Base-by-base conservation (phyloP, 345 rosid species). In the Rhodamnia rubescens region DNA sequence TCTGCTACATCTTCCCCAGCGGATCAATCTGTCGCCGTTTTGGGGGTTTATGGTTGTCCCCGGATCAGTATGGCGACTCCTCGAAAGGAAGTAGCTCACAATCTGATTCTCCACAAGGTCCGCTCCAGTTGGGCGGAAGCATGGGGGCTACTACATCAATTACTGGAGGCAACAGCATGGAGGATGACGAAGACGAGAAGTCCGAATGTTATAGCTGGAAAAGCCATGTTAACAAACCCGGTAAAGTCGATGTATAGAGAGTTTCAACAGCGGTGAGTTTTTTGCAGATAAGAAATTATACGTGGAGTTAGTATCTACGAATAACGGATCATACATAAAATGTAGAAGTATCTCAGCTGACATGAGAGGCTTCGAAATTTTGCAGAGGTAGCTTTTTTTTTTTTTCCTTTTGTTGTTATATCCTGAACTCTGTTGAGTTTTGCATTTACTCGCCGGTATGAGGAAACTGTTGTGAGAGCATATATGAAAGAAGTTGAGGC, bases 41-140 rank as follows among this genome's bases (percentile, higher is more conserved):
- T 94, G 90, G 97, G 98, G 90, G 90, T 49, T 89, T 95, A 86
- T 94, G 96, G 97, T 90, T 91, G 85, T 85, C 94, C 81, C 91
- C 88, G 83, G 93, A 95, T 85, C 96, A 90, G 64, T 90, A 87
- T 53, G 92, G 91, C 86, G 92, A 89, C 47, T 87, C 94, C 82
- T 85, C 91, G 21, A 96, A 93, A 90, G 93, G 89, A 51, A 92
- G 92, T 87, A 91, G 90, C 86, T 89, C 94, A 21, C 92, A 93
- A 27, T 96, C 98, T 3, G 95, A 90, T 64, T 97, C 99, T 57
- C 99, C 99, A 11, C 95, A 95, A 85, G 98, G 99, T 61, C 99
- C 99, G 54, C 93, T 97, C 86, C 98, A 95, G 85, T 86, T 96
- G 83, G 90, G 91, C 20, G 90, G 92, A 82, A 90, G 90, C 83